Percentiles rank a stretch among this genome's conserved stretches.
These are phyloP conservation scores for Triangularia setosa DNA, from an alignment of 2,329 filamentous ascomycete species.

Conservation along the genomic window DNA sequence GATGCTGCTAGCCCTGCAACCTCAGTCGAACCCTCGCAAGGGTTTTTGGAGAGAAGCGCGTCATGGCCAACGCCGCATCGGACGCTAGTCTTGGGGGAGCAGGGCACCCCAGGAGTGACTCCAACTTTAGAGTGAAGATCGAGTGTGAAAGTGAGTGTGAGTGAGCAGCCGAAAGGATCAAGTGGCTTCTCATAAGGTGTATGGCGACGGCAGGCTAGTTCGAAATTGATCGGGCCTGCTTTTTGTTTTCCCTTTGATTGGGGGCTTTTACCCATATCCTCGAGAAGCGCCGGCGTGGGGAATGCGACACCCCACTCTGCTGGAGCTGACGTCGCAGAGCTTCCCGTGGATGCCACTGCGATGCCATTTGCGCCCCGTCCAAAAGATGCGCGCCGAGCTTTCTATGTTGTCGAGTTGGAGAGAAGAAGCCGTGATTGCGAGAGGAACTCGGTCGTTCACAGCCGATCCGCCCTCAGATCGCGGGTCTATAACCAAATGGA, in stretches of 20 bases:
- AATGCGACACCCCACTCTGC: conserved; percentile 21
- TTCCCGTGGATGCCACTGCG: conserved; percentile 16
- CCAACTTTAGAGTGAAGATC: too few relatives aligned
- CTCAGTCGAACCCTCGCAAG: neutral
- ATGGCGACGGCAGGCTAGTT: conserved; percentile 15
- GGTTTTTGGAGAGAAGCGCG: conserved; percentile 12
- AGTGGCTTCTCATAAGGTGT: conserved; percentile 16
- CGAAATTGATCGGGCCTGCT: conserved; percentile 23
- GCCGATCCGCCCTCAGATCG: conserved; percentile 16
- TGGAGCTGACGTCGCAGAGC: conserved; percentile 11
- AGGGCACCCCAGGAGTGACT: neutral
- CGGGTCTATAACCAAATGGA: conserved; percentile 8
- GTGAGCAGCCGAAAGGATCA: conserved; percentile 3
- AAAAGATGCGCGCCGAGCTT: conserved; percentile 18
- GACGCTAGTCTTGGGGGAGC: neutral
- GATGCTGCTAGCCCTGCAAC: neutral
- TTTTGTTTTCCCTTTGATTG: conserved; percentile 25
- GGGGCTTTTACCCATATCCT: conserved; percentile 25
- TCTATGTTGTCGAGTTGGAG: conserved; percentile 14
- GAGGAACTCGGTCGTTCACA: conserved; percentile 19
- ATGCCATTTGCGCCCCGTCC: neutral
- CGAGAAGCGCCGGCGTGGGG: conserved; percentile 24
- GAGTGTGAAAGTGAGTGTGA: neutral
- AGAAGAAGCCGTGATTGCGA: conserved; percentile 12
- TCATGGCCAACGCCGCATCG: conserved; percentile 8